A percentile compares a stretch with the other conserved stretches of the same genome.
Conservation (phyloP, 805 yeast genomes). For the Spathaspora girioi region DNA sequence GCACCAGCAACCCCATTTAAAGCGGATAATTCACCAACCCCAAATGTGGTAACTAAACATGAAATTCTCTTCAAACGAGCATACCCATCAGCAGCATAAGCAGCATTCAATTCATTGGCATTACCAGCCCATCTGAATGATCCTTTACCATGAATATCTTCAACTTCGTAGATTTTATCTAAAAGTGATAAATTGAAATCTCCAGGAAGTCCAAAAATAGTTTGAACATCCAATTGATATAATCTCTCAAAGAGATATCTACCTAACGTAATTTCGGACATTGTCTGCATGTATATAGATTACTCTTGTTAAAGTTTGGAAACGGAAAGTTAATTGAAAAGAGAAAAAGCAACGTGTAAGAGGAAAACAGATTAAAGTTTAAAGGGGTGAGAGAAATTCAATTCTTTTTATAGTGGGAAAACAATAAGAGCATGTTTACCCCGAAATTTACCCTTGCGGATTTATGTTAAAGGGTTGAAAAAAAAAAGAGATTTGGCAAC, state of each 20-base stretch:
- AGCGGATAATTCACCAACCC: constrained; percentile 40
- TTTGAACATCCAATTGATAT: constrained; percentile 32
- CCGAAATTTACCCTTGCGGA: too few relatives aligned
- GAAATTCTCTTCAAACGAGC: constrained; percentile 36
- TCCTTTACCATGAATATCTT: constrained; percentile 15
- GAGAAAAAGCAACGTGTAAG: not conserved
- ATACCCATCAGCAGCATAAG: constrained; percentile 43
- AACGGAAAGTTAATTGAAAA: not conserved
- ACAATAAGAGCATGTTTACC: too few relatives aligned
- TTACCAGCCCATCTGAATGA: constrained; percentile 40
- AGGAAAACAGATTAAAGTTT: too few relatives aligned
- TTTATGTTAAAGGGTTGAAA: too few relatives aligned
- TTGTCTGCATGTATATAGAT: constrained; percentile 5
- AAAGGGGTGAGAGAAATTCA: too few relatives aligned
- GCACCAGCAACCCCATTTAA: constrained; percentile 39
- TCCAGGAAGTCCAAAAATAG: constrained; percentile 40
- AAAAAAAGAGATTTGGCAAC: too few relatives aligned
- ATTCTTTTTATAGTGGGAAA: too few relatives aligned
- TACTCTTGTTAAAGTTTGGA: not conserved
- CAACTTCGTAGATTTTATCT: constrained; percentile 38
- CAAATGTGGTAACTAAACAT: constrained; percentile 37
- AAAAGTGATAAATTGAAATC: constrained; percentile 37
- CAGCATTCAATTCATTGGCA: constrained; percentile 42
- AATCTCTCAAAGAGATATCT: constrained; percentile 39
- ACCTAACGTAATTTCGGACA: constrained; percentile 35